phyloP scores from a whole-genome alignment of 1,284 basidiomycete genomes.

The Xerocomus nothofagi region DNA sequence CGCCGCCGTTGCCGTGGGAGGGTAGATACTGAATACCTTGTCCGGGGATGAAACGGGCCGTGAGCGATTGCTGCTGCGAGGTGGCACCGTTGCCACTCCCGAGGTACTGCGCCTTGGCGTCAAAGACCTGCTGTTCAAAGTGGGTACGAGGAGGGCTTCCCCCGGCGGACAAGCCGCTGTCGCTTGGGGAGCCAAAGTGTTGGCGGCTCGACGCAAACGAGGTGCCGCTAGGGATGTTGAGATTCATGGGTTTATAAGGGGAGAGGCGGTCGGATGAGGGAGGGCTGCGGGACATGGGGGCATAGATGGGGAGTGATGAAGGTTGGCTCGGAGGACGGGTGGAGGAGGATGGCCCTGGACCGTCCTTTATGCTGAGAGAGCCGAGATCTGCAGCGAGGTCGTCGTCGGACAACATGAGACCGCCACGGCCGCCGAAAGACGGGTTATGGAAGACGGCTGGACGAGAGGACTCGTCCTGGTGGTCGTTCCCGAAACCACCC shows the following conservation, averaged over 20 bases:
- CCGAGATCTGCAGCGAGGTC: conserved; percentile 75
- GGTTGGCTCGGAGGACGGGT: conserved; percentile 55
- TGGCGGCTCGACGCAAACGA: conserved; percentile 45
- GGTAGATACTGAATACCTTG: conserved; percentile 64
- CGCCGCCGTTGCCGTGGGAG: conserved; percentile 33
- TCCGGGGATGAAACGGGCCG: conserved; percentile 60
- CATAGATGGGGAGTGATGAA: conserved; percentile 68
- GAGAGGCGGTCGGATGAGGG: conserved; percentile 54
- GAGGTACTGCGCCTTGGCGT: conserved; percentile 39
- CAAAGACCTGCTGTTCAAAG: conserved; percentile 44
- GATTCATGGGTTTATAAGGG: conserved; percentile 57
- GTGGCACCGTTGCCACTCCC: conserved; percentile 26
- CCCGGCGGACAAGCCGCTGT: conserved; percentile 45
- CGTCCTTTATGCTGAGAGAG: conserved; percentile 59
- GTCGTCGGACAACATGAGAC: conserved; percentile 73
- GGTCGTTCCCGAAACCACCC: conserved; percentile 54
- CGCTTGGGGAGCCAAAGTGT: conserved; percentile 58
- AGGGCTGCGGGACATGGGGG: conserved; percentile 64
- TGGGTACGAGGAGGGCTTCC: conserved; percentile 41
- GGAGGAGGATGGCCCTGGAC: conserved; percentile 44
- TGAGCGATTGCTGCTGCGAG: conserved; percentile 39
- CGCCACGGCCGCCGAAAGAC: conserved; percentile 42
- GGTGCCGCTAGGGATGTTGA: conserved; percentile 49
- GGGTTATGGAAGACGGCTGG: conserved; percentile 25
- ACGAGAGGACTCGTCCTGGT: conserved; percentile 44